These are phyloP conservation scores for Acanthamoeba lenticulata DNA, from an alignment of 208 protist genomes.

Conservation along the genomic window DNA sequence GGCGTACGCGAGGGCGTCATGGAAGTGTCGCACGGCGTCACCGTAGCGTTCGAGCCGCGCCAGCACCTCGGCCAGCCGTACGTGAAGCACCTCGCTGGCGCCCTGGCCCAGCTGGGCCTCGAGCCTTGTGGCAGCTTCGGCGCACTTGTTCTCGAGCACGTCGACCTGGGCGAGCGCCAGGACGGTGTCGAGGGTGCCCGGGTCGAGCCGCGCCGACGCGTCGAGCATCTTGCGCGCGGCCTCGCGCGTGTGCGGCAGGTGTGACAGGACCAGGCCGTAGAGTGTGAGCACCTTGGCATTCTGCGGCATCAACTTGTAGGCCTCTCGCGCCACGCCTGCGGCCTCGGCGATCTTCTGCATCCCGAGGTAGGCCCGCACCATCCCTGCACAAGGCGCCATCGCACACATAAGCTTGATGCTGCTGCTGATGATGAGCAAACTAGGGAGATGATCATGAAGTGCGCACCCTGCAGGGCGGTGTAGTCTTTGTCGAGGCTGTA, in stretches of 20 bases:
- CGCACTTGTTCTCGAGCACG: conserved; percentile 2
- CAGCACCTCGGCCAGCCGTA: neutral
- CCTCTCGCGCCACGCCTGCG: neutral
- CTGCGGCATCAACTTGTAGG: neutral
- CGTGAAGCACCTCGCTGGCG: neutral
- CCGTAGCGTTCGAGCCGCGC: neutral
- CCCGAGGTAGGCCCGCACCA: neutral
- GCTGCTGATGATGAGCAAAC: neutral
- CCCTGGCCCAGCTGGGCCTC: neutral
- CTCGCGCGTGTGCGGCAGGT: neutral
- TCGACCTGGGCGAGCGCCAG: conserved; percentile 25
- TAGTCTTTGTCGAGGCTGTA: conserved; percentile 11
- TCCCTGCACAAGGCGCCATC: neutral
- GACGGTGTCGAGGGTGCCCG: neutral
- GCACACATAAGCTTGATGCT: neutral
- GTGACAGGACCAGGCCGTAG: conserved; percentile 54
- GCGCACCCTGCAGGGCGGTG: conserved; percentile 4
- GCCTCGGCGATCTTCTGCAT: conserved; percentile 10
- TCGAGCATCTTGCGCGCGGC: neutral
- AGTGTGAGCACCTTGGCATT: neutral
- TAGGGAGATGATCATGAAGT: neutral
- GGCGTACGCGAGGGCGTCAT: neutral
- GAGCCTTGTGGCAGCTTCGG: neutral
- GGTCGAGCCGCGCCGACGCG: neutral
- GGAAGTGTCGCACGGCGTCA: neutral